A percentile compares a stretch with the other conserved stretches of the same genome.
Evolutionary conservation across 192 early-diverging fungal genomes (phyloP).

Genomic region (Linnemannia exigua): DNA sequence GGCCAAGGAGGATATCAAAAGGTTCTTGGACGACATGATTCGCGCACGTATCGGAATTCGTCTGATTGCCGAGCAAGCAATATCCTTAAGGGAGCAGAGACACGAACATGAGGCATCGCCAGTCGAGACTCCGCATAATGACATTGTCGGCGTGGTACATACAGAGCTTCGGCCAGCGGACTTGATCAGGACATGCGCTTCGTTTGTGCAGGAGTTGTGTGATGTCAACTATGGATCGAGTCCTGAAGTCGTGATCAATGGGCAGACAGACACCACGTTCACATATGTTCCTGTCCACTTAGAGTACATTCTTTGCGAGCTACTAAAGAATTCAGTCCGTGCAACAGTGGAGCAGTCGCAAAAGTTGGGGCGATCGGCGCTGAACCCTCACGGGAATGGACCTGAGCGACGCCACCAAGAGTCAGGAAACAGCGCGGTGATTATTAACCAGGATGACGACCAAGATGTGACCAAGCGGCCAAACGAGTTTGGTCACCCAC

Average conservation of each 20-base stretch:
- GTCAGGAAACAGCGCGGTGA: conserved; percentile 13
- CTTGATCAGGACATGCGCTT: conserved; percentile 76
- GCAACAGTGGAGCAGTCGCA: conserved; percentile 85
- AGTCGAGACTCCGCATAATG: background rate
- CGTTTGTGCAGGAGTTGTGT: conserved; percentile 88
- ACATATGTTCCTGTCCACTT: conserved; percentile 96
- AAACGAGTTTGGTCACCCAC: conserved; percentile 71
- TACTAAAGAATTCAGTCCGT: conserved; percentile 88
- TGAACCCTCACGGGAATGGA: conserved; percentile 10
- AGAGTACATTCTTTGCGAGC: conserved; percentile 94
- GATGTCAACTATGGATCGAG: conserved; percentile 91
- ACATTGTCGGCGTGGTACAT: conserved; percentile 90
- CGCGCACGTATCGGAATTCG: conserved; percentile 89
- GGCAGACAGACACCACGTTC: conserved; percentile 79
- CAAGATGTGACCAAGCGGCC: conserved; percentile 36
- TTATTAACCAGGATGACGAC: conserved; percentile 28
- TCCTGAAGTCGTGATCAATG: conserved; percentile 85
- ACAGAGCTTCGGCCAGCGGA: conserved; percentile 75
- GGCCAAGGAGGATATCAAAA: conserved; percentile 74
- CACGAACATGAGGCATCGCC: conserved; percentile 15
- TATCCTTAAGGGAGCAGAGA: conserved; percentile 79
- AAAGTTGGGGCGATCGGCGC: conserved; percentile 54
- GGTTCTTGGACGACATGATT: conserved; percentile 93
- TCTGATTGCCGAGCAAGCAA: conserved; percentile 93
- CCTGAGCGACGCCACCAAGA: background rate